phyloP scores from a whole-genome alignment of 78 protist species.

The Dictyostelium intermedium region DNA sequence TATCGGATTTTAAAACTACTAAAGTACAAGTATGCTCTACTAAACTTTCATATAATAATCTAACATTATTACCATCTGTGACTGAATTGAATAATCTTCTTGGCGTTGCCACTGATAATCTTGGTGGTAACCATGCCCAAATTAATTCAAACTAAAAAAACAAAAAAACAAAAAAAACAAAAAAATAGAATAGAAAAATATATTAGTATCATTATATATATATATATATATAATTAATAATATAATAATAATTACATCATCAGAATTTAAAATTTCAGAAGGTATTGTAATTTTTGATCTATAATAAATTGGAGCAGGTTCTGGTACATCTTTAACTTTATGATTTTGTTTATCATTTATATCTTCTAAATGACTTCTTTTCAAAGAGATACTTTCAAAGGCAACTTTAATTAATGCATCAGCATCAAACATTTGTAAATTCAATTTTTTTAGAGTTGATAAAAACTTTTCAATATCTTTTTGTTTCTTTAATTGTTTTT shows the following conservation, averaged over 20 bases:
- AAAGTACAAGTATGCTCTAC: not conserved
- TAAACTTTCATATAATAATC: conserved; percentile 10
- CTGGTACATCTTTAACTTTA: conserved; percentile 19
- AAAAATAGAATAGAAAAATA: not conserved
- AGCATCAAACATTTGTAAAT: conserved; percentile 15
- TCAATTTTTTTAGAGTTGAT: not conserved
- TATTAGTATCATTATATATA: too few relatives aligned
- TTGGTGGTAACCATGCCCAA: conserved; percentile 74
- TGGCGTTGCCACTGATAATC: conserved; percentile 39
- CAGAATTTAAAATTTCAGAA: conserved; percentile 29
- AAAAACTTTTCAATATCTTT: not conserved
- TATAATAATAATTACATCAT: conserved; percentile 25
- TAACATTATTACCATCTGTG: conserved; percentile 22
- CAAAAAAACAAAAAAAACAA: too few relatives aligned
- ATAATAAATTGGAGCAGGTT: conserved; percentile 65
- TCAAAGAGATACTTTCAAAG: conserved; percentile 29
- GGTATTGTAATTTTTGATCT: conserved; percentile 39
- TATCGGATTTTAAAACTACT: conserved; percentile 12
- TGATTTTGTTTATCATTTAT: conserved; percentile 20
- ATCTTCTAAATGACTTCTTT: conserved; percentile 17
- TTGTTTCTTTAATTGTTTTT: conserved; percentile 8
- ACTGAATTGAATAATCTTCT: conserved; percentile 21
- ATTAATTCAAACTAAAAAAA: conserved; percentile 43
- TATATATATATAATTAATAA: too few relatives aligned
- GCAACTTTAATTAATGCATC: conserved; percentile 39